These are phyloP conservation scores for Fusarium anthophilum DNA, from an alignment of 2,329 filamentous ascomycete species.

Conservation along the genomic window DNA sequence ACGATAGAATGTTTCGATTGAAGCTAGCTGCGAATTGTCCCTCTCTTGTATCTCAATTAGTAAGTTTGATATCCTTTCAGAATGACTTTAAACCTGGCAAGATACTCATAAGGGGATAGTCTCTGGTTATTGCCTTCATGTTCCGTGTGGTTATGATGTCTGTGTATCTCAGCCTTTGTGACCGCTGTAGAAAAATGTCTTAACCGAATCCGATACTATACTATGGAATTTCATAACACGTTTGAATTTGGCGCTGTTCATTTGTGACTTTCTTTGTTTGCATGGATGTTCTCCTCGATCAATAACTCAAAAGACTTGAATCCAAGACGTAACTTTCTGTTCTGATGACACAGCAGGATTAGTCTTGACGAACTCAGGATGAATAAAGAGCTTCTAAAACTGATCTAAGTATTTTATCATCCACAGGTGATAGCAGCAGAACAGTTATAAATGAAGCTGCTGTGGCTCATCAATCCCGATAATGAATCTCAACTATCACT, in stretches of 20 bases:
- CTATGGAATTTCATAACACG: not conserved
- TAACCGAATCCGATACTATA: not conserved
- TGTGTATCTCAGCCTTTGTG: not conserved
- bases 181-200: not conserved
- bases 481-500: not conserved
- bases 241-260: not conserved
- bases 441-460: not conserved
- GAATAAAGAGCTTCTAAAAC: not conserved
- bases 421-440: not conserved
- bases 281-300: not conserved
- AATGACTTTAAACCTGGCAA: not conserved
- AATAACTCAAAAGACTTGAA: not conserved
- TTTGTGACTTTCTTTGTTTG: not conserved
- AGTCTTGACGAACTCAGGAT: not conserved
- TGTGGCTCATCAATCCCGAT: not conserved
- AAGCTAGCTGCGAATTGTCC: not conserved
- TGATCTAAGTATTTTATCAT: not conserved
- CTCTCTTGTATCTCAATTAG: not conserved
- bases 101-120: accelerated
- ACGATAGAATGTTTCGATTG: not conserved
- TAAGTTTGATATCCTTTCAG: not conserved
- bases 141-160: not conserved
- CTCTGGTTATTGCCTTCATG: accelerated
- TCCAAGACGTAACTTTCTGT: not conserved
- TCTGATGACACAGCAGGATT: not conserved